A percentile compares a stretch with the other conserved stretches of the same genome.
phyloP scores from a whole-genome alignment of 805 yeast species.

The Wickerhamomyces pijperi region DNA sequence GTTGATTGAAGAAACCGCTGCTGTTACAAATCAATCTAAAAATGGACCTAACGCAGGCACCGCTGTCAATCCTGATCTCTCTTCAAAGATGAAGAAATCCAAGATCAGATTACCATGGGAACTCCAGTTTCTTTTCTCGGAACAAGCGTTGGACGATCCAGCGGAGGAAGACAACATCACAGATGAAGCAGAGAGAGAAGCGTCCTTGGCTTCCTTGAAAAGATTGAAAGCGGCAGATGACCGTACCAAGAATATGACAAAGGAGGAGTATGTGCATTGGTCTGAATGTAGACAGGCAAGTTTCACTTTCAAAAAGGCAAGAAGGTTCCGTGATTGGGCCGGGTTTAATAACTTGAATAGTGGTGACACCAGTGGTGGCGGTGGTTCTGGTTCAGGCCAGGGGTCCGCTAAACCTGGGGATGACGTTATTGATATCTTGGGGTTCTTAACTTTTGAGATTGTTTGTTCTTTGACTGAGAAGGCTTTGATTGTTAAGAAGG shows the following conservation, averaged over 20 bases:
- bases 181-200: slow-evolving; percentile 87
- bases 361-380: slow-evolving; percentile 20
- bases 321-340: slow-evolving; percentile 94
- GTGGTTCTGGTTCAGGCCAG: too few species aligned
- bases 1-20: slow-evolving; percentile 31
- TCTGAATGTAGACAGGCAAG: slow-evolving; percentile 97
- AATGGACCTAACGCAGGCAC: slow-evolving; percentile 16
- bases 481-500: slow-evolving; percentile 69
- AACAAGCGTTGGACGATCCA: slow-evolving; percentile 70
- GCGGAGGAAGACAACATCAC: slow-evolving; percentile 34
- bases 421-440: slow-evolving; percentile 91
- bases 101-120: slow-evolving; percentile 92
- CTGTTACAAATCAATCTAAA: not conserved
- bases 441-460: slow-evolving; percentile 91
- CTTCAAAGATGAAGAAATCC: slow-evolving; percentile 58
- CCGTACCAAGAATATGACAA: slow-evolving; percentile 86
- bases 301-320: slow-evolving; percentile 89
- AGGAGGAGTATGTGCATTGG: slow-evolving; percentile 97
- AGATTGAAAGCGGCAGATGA: slow-evolving; percentile 89
- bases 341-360: slow-evolving; percentile 77
- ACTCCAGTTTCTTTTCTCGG: slow-evolving; percentile 82
- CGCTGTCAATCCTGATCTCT: slow-evolving; percentile 28
- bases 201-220: slow-evolving; percentile 78
- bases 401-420: slow-evolving; percentile 62
- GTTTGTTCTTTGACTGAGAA: slow-evolving; percentile 91